phyloP scores from a whole-genome alignment of 352 stramenopile species.

The Blastocystis sp. region DNA sequence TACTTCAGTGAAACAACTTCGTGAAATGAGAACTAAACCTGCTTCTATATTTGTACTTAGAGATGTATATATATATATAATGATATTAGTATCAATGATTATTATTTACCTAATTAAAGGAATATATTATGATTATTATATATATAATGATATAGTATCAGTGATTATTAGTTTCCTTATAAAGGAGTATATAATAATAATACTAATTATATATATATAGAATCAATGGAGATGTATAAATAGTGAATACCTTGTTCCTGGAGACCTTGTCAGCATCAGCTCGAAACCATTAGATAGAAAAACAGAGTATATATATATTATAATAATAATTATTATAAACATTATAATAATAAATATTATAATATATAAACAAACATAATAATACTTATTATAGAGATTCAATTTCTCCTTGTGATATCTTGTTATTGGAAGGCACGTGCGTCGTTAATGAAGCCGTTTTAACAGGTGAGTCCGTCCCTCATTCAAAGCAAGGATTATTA shows the following conservation, averaged over 20 bases:
- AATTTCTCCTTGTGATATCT: constrained; percentile 72
- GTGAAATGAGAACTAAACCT: constrained; percentile 61
- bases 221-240: constrained; percentile 55
- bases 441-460: constrained; percentile 95
- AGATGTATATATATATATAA: constrained; percentile 26
- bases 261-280: constrained; percentile 55
- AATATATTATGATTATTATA: too few species aligned
- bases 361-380: neutral
- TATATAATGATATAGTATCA: too few species aligned
- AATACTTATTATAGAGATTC: constrained; percentile 42
- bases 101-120: too few species aligned
- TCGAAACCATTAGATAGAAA: neutral
- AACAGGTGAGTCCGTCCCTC: constrained; percentile 86
- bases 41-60: constrained; percentile 30
- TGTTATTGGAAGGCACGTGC: constrained; percentile 73
- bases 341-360: neutral
- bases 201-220: constrained; percentile 40
- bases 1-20: constrained; percentile 76
- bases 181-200: neutral
- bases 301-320: constrained; percentile 3
- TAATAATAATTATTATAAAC: constrained; percentile 1
- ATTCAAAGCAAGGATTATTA: constrained; percentile 78
- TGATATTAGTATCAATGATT: constrained; percentile 3
- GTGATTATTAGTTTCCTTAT: too few species aligned
- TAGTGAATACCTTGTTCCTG: constrained; percentile 66